These are phyloP conservation scores for Maudiozyma serrabonitensis DNA, from an alignment of 805 yeast genomes.

Conservation along the genomic window DNA sequence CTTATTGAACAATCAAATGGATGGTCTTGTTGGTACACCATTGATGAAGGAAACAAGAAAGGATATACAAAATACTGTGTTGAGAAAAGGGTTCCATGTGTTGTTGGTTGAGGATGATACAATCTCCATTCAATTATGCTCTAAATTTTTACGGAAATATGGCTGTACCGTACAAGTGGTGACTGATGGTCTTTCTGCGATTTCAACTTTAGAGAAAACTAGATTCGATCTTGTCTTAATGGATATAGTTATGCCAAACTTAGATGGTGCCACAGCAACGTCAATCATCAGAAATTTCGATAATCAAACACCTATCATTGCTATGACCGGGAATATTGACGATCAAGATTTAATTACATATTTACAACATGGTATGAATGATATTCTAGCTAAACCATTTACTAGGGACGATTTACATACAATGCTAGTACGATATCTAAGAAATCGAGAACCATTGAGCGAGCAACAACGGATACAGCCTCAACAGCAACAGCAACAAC, in stretches of 20 bases:
- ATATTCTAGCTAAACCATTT: constrained; percentile 88
- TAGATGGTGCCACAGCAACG: constrained; percentile 86
- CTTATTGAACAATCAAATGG: constrained; percentile 3
- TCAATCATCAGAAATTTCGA: constrained; percentile 81
- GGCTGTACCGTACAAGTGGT: constrained; percentile 92
- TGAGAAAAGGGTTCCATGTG: constrained; percentile 51
- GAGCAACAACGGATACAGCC: constrained; percentile 10
- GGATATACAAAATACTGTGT: neutral
- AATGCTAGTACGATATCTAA: constrained; percentile 66
- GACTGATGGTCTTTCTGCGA: constrained; percentile 85
- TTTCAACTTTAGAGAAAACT: constrained; percentile 59
- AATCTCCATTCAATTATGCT: constrained; percentile 73
- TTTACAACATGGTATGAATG: constrained; percentile 83
- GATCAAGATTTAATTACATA: constrained; percentile 73
- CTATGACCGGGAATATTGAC: constrained; percentile 87
- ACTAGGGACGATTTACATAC: constrained; percentile 75
- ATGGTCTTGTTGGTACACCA: neutral
- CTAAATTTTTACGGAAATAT: constrained; percentile 71
- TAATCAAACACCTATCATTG: constrained; percentile 78
- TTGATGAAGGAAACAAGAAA: constrained; percentile 5
- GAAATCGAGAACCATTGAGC: constrained; percentile 35
- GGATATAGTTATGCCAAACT: constrained; percentile 86
- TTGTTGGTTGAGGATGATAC: constrained; percentile 72
- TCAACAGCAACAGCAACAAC: neutral
- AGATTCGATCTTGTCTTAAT: constrained; percentile 69